Conservation (phyloP, 2,329 filamentous ascomycete genomes). For the Colletotrichum cordylinicola region DNA sequence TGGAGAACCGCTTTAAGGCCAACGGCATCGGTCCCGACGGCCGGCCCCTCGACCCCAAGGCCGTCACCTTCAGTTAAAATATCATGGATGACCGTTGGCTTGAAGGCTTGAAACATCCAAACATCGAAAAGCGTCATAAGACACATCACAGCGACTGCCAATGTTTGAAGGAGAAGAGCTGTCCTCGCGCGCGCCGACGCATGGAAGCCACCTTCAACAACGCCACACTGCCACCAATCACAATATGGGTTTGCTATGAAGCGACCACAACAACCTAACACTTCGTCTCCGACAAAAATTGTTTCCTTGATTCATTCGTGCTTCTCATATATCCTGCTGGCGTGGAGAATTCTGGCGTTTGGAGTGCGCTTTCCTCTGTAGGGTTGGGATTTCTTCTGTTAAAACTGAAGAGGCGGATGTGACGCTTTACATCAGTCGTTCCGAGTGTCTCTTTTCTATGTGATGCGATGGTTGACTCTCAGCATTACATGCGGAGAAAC, state of each 20-base stretch:
- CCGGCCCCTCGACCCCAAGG: conserved; percentile 88
- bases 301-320: not conserved
- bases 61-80: conserved; percentile 82
- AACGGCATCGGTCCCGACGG: conserved; percentile 92
- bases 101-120: not conserved
- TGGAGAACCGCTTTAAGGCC: conserved; percentile 83
- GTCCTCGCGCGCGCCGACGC: not conserved
- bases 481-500: not conserved
- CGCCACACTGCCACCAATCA: not conserved
- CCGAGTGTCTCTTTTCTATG: not conserved
- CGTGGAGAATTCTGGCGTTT: not conserved
- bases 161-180: not conserved
- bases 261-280: not conserved
- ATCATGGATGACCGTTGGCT: not conserved
- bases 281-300: not conserved
- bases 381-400: not conserved
- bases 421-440: not conserved
- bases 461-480: not conserved
- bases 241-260: not conserved
- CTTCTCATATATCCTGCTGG: not conserved
- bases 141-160: not conserved
- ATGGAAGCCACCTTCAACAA: not conserved
- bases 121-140: not conserved
- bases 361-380: not conserved
- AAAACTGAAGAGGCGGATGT: not conserved